Base-by-base conservation (phyloP, 805 yeast species). In the Zygosaccharomyces gambellarensis region DNA sequence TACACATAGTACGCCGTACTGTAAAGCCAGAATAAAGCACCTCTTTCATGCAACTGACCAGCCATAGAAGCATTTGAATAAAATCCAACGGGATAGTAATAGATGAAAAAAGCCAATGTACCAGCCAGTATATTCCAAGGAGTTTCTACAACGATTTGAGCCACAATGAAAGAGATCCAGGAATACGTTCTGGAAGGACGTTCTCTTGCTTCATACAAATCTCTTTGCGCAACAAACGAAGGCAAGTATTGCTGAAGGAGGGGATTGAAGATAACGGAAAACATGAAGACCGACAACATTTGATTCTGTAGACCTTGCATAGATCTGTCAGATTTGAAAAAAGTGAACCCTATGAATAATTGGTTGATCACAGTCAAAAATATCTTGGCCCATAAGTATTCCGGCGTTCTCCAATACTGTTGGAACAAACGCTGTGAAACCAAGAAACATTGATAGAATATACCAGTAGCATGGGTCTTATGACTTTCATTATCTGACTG, bases 271-370 rank as follows among this genome's bases (percentile, higher is more conserved):
- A 77, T 71, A 57, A 79, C 74, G 36, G 79, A 63, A 59, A 81
- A 77, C 88, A 85, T 83, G 71, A 87, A 87, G 39, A 84, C 62
- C 2, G 90, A 74, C 58, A 85, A 79, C 89, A 86, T 82, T 71
- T 85, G 94, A 68, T 87, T 87, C 67, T 89, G 96, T 59, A 87
- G 65, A 62, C 87, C 83, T 68, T 80, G 92, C 42, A 77, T 61
- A 2, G 87, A 74, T 17, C 72, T 76, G 49, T 73, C 72, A 22
- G 92, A 86, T 52, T 81, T 82, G 73, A 79, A 87, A 67, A 84
- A 83, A 3, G 89, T 77, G 67, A 85, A 85, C 46, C 90, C 90
- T 62, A 82, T 81, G 71, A 85, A 84, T 31, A 85, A 58, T n/a
- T 83, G 72, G 40, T 86, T 69, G 40, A 76, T 65, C 17, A 77